Base-by-base conservation (phyloP, 306 rosid genomes). In the Malus sylvestris region DNA sequence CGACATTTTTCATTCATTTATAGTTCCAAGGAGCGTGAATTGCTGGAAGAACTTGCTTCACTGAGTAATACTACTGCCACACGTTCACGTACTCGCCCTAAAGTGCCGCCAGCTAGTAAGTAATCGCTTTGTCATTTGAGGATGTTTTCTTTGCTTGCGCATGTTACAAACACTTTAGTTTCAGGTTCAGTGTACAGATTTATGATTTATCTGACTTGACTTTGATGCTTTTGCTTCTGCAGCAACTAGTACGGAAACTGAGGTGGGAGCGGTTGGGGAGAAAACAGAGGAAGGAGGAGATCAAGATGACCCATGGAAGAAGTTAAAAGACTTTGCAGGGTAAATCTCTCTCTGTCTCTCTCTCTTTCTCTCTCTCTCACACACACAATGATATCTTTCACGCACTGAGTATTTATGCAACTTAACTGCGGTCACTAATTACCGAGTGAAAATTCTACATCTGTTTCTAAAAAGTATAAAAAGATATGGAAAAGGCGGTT, bases 1-100 rank as follows among this genome's bases (percentile, higher is more conserved):
- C 8, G 4, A 18, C 68, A 10, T 30, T 65, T 44, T 75, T 40
- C 42, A 9, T 79, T 82, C 70, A 29, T 75, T 57, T 83, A 53
- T 82, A 95, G 99, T 86, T 53, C 68, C 68, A 83, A 83, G 81
- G 99, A 95, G 82, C 91, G 93, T 32, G 97, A 87, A 77, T 81
- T 95, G 85, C 99, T 95, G 51, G 93, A 92, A 88, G 92, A 92
- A 77, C 93, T 95, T 76, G 85, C 92, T 78, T 80, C 83, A 61
- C 85, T 92, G 74, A 89, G 81, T 62, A 81, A 84, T 84, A 67
- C 78, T 32, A 68, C 86, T 57, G 72, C 86, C 76, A 83, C 82
- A 74, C 96, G 90, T 19, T 82, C 86, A 76, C 84, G 82, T 83
- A 76, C 82, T 67, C 90, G 83, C 46, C 87, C 89, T 72, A 86